phyloP scores from a whole-genome alignment of 179 eudicot species.

The Patellifolia procumbens region DNA sequence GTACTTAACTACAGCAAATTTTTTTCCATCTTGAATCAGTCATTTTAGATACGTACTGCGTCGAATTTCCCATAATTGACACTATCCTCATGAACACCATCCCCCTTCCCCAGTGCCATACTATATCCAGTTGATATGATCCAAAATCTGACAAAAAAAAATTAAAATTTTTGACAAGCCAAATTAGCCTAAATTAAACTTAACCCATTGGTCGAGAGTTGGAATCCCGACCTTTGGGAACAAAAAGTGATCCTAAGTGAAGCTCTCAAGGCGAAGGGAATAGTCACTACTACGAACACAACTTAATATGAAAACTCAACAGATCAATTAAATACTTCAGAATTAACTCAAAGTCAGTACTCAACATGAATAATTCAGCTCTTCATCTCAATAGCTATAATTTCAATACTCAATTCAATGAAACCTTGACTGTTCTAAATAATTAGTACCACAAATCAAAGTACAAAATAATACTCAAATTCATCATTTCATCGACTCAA shows the following conservation, averaged over 20 bases:
- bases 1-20: neutral
- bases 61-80: slow-evolving; percentile 7
- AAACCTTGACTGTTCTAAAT: neutral
- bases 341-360: neutral
- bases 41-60: neutral
- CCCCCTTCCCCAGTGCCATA: neutral
- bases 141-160: neutral
- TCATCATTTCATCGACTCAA: neutral
- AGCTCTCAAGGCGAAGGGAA: too few relatives aligned
- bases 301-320: too few relatives aligned
- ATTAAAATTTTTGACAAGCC: neutral
- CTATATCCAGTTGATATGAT: neutral
- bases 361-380: slow-evolving; percentile 17
- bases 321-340: neutral
- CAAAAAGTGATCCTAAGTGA: too few relatives aligned
- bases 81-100: slow-evolving; percentile 10
- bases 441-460: neutral
- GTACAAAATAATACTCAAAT: slow-evolving; percentile 17
- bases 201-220: too few relatives aligned
- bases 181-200: too few relatives aligned
- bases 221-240: too few relatives aligned
- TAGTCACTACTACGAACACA: too few relatives aligned
- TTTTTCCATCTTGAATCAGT: neutral
- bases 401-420: neutral
- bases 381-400: neutral